Percentiles rank a stretch among this genome's conserved stretches.
Evolutionary conservation across 495 filamentous ascomycete species (phyloP).

Genomic region (Trichodelitschia bisporula): DNA sequence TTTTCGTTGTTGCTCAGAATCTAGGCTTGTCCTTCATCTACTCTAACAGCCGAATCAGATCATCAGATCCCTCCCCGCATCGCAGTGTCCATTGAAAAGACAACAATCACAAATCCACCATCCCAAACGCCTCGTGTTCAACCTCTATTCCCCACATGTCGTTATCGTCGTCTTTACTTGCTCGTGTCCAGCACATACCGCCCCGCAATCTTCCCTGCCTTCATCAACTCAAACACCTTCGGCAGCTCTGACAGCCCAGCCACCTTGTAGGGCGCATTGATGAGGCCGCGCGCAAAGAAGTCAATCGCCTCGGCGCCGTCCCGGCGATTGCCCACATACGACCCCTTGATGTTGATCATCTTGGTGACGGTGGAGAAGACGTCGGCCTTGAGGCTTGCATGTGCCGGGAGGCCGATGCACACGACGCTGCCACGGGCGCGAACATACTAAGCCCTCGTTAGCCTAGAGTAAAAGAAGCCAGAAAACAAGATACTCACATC

Average conservation of each 20-base stretch:
- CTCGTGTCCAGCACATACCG: slow-evolving; percentile 63
- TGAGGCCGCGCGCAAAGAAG: slow-evolving; percentile 60
- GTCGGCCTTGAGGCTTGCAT: slow-evolving; percentile 52
- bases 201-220: slow-evolving; percentile 48
- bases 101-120: no score
- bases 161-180: slow-evolving; percentile 23
- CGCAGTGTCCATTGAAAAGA: no score
- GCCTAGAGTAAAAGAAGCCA: no score
- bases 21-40: no score
- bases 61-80: no score
- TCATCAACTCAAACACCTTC: slow-evolving; percentile 34
- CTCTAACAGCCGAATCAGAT: no score
- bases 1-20: no score
- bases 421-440: slow-evolving; percentile 56
- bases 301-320: slow-evolving; percentile 71
- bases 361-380: slow-evolving; percentile 67
- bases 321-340: slow-evolving; percentile 74
- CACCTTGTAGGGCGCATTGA: slow-evolving; percentile 69
- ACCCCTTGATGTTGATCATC: slow-evolving; percentile 85
- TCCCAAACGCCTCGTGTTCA: no score
- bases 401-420: slow-evolving; percentile 63
- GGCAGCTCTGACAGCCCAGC: slow-evolving; percentile 53
- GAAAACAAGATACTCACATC: slow-evolving; percentile 15
- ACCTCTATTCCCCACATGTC: no score
- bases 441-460: slow-evolving; percentile 36